Evolutionary conservation across 495 filamentous ascomycete genomes (phyloP).

Genomic region (Friedmanniomyces simplex): DNA sequence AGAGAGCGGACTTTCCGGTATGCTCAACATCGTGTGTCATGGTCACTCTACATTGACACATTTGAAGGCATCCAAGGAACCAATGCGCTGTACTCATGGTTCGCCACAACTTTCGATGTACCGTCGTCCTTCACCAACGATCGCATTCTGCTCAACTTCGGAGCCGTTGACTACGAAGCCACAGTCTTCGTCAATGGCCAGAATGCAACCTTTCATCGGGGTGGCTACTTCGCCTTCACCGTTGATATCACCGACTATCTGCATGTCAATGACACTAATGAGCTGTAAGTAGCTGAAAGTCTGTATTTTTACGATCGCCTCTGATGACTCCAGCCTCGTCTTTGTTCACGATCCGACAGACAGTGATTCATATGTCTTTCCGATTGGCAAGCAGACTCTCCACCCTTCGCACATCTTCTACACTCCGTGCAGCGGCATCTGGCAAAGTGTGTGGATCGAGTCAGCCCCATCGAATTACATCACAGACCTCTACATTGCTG

Average conservation of each 20-base stretch:
- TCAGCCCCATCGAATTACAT: constrained; percentile 46
- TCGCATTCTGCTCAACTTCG: constrained; percentile 52
- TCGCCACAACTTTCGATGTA: constrained; percentile 46
- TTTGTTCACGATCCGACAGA: constrained; percentile 59
- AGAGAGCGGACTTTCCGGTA: constrained; percentile 47
- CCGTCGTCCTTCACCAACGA: constrained; percentile 36
- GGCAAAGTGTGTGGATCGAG: constrained; percentile 62
- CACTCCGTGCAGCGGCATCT: constrained; percentile 58
- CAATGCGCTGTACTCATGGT: constrained; percentile 47
- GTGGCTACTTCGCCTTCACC: constrained; percentile 53
- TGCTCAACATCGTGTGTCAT: too few species aligned
- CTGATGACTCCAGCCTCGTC: constrained; percentile 48
- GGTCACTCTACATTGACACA: too few species aligned
- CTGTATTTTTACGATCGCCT: too few species aligned
- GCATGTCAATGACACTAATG: constrained; percentile 36
- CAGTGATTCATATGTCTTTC: constrained; percentile 40
- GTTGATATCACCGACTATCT: constrained; percentile 48
- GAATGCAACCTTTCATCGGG: constrained; percentile 43
- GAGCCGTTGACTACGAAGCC: constrained; percentile 58
- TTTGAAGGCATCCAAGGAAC: constrained; percentile 45
- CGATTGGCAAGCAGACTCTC: constrained; percentile 54
- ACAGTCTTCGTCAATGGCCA: constrained; percentile 54
- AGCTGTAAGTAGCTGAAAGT: constrained; percentile 43
- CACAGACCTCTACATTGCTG: constrained; percentile 43
- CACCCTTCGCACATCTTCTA: constrained; percentile 57